Percentiles rank a stretch among this genome's conserved stretches.
Conservation (phyloP, 1,284 basidiomycete genomes). For the Kalmanozyma brasiliensis region DNA sequence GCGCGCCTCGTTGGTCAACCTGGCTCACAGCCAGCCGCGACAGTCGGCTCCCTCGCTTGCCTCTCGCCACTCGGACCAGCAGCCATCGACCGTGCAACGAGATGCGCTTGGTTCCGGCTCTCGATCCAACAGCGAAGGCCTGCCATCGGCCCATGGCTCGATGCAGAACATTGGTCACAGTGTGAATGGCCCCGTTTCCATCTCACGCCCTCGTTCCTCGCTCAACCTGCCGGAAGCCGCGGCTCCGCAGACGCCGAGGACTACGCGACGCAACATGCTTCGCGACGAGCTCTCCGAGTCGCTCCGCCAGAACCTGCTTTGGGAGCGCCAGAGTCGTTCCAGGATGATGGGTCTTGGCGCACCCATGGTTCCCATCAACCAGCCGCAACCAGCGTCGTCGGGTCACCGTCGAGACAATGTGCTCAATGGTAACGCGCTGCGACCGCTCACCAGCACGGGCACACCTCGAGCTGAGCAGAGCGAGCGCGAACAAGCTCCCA, state of each 20-base stretch:
- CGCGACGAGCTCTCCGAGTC: constrained; percentile 85
- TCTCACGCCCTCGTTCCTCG: constrained; percentile 42
- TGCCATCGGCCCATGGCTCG: constrained; percentile 24
- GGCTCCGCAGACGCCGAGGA: constrained; percentile 81
- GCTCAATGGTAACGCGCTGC: constrained; percentile 51
- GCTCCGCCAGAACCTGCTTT: constrained; percentile 81
- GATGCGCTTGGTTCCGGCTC: constrained; percentile 34
- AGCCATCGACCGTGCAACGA: constrained; percentile 19
- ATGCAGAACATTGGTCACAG: constrained; percentile 12
- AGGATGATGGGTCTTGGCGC: constrained; percentile 63
- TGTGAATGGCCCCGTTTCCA: constrained; percentile 31
- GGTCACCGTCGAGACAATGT: constrained; percentile 40
- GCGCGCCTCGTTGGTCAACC: constrained; percentile 28
- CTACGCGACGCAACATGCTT: constrained; percentile 84
- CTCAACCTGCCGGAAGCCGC: constrained; percentile 65
- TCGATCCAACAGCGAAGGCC: constrained; percentile 50
- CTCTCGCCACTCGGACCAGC: constrained; percentile 42
- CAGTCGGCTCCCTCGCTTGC: constrained; percentile 41
- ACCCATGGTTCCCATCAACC: constrained; percentile 24
- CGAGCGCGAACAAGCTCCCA: constrained; percentile 20
- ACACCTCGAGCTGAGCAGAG: constrained; percentile 16
- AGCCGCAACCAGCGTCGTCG: constrained; percentile 13
- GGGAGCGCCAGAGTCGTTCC: constrained; percentile 75
- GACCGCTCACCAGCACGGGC: constrained; percentile 54
- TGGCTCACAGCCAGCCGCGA: constrained; percentile 25